These are phyloP conservation scores for Clitocybe nebularis DNA, from an alignment of 1,284 basidiomycete genomes.

Conservation along the genomic window DNA sequence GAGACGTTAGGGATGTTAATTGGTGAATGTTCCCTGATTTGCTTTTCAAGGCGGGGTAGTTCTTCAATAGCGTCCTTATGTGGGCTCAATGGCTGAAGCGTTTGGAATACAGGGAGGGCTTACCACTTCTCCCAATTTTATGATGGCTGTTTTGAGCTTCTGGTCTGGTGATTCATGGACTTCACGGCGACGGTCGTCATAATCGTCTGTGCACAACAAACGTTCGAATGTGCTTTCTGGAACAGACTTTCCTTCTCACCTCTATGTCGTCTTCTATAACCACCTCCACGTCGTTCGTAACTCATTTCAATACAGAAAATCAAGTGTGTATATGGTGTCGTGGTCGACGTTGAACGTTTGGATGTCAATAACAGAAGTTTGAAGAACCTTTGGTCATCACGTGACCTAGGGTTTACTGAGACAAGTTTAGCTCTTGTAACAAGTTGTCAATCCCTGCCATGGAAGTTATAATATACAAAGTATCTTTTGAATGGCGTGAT, in stretches of 20 bases:
- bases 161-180: conserved; percentile 68
- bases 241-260: conserved; percentile 23
- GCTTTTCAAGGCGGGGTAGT: conserved; percentile 59
- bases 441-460: too few species aligned
- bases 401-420: too few species aligned
- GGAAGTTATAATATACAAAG: too few species aligned
- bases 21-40: conserved; percentile 57
- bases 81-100: too few species aligned
- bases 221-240: conserved; percentile 12
- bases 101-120: conserved; percentile 29
- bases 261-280: conserved; percentile 28
- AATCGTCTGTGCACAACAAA: conserved; percentile 42
- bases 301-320: conserved; percentile 22
- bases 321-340: conserved; percentile 14
- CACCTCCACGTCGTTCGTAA: conserved; percentile 29
- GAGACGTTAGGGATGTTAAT: conserved; percentile 60
- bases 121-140: conserved; percentile 82
- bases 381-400: too few species aligned
- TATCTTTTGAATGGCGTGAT: too few species aligned
- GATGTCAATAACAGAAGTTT: neutral
- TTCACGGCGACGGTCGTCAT: conserved; percentile 61
- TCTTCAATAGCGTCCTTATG: conserved; percentile 67
- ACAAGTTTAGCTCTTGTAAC: too few species aligned
- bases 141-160: conserved; percentile 63
- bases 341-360: conserved; percentile 6